These are phyloP conservation scores for Pistacia vera DNA, from an alignment of 345 rosid species.

Conservation along the genomic window DNA sequence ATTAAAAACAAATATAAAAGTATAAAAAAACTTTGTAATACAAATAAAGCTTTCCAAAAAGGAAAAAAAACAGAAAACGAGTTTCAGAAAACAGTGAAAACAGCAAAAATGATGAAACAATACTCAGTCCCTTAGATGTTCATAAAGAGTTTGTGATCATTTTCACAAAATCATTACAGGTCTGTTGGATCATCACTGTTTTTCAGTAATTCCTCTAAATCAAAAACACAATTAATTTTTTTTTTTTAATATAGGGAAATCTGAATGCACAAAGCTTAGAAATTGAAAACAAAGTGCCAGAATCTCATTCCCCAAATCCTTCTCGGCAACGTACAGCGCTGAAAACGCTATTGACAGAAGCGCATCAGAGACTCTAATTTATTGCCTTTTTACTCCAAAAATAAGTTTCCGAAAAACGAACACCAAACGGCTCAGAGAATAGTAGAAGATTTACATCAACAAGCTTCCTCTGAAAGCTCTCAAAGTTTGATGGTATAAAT, in stretches of 20 bases:
- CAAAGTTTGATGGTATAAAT: constrained; percentile 64
- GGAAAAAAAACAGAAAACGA: too few relatives aligned
- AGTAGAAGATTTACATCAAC: constrained; percentile 29
- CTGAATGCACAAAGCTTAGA: constrained; percentile 50
- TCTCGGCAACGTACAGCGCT: constrained; percentile 86
- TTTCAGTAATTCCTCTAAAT: background rate
- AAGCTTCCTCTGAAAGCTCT: constrained; percentile 26
- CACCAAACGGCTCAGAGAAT: constrained; percentile 27
- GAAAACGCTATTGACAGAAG: constrained; percentile 40
- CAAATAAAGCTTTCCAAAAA: too few relatives aligned
- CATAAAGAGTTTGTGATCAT: background rate
- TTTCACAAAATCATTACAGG: constrained; percentile 8
- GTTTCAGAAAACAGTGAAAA: too few relatives aligned
- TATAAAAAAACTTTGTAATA: too few relatives aligned
- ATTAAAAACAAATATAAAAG: too few relatives aligned
- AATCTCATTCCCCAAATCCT: constrained; percentile 42
- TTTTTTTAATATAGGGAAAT: constrained; percentile 31
- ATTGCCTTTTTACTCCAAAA: constrained; percentile 37
- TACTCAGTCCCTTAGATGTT: constrained; percentile 13
- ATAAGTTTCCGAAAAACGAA: background rate
- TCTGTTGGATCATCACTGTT: constrained; percentile 12
- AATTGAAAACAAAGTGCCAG: constrained; percentile 29
- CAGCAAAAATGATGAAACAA: background rate
- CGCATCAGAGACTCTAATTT: constrained; percentile 79
- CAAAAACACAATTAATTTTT: too few relatives aligned